phyloP scores from a whole-genome alignment of 139 green algal genomes.

The Chlamydomonas sphaeroides region DNA sequence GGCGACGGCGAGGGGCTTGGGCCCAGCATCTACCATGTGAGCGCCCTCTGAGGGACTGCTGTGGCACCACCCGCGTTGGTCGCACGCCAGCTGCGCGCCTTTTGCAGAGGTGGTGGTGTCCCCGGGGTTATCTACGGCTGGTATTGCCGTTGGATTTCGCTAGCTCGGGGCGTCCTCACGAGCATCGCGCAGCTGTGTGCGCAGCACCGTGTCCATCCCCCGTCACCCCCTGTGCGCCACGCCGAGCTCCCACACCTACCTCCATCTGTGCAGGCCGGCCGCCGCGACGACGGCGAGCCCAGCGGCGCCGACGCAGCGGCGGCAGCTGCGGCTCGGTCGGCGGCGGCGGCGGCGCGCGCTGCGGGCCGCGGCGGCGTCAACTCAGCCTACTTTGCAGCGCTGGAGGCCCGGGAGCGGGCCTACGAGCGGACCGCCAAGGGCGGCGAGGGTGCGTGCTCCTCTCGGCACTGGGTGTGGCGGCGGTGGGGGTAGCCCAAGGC shows the following conservation, averaged over 20 bases:
- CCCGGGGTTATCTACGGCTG: no score
- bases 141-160: not conserved
- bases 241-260: no score
- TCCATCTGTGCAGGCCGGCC: conserved; percentile 10
- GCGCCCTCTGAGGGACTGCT: not conserved
- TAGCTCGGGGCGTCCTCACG: not conserved
- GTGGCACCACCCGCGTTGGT: no score
- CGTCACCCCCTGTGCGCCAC: no score
- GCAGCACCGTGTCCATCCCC: not conserved
- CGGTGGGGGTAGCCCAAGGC: not conserved
- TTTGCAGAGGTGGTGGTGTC: not conserved
- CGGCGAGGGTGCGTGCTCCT: not conserved
- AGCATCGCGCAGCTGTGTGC: not conserved
- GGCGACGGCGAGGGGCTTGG: not conserved
- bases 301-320: not conserved
- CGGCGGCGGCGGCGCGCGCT: not conserved
- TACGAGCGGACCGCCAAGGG: not conserved
- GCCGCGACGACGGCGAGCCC: not conserved
- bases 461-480: not conserved
- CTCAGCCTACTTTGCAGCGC: not conserved
- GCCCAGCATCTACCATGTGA: not conserved
- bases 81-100: not conserved
- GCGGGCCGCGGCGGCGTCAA: conserved; percentile 29
- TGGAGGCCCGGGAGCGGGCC: conserved; percentile 9
- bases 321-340: not conserved